Evolutionary conservation across 192 early-diverging fungal species (phyloP).

Genomic region (Glomus cerebriforme): DNA sequence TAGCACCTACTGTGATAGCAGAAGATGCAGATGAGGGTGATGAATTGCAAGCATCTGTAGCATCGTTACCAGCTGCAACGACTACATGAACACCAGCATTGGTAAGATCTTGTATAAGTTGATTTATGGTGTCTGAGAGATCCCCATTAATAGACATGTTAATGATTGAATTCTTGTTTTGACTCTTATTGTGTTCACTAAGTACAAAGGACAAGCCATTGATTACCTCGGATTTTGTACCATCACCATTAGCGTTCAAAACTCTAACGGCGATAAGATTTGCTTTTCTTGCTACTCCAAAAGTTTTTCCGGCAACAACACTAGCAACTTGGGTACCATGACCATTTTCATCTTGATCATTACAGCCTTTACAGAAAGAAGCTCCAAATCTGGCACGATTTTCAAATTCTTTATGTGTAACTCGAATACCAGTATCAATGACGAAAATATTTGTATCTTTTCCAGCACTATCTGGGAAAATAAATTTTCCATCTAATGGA

Average conservation of each 20-base stretch:
- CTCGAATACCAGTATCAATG: slow-evolving; percentile 78
- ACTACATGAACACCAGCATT: slow-evolving; percentile 68
- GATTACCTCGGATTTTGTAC: slow-evolving; percentile 47
- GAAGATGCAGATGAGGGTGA: slow-evolving; percentile 50
- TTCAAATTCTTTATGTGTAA: slow-evolving; percentile 86
- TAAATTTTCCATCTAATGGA: slow-evolving; percentile 57
- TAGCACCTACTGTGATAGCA: slow-evolving; percentile 83
- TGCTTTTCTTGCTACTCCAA: slow-evolving; percentile 62
- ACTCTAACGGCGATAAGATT: slow-evolving; percentile 62
- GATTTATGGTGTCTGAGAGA: slow-evolving; percentile 48
- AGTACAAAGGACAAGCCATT: slow-evolving; percentile 69
- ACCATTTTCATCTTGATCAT: slow-evolving; percentile 36
- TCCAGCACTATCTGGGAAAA: slow-evolving; percentile 57
- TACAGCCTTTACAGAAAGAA: slow-evolving; percentile 71
- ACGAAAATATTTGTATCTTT: slow-evolving; percentile 40
- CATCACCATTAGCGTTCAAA: slow-evolving; percentile 51
- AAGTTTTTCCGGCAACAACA: slow-evolving; percentile 46
- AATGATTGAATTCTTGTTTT: slow-evolving; percentile 2
- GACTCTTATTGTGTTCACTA: background rate
- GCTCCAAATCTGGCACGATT: slow-evolving; percentile 86
- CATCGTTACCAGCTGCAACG: slow-evolving; percentile 76
- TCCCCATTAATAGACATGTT: slow-evolving; percentile 52
- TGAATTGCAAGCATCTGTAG: slow-evolving; percentile 62
- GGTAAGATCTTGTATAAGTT: slow-evolving; percentile 51
- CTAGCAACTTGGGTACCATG: slow-evolving; percentile 57